Evolutionary conservation across 2,329 filamentous ascomycete species (phyloP).

Genomic region (Colletotrichum incanum): DNA sequence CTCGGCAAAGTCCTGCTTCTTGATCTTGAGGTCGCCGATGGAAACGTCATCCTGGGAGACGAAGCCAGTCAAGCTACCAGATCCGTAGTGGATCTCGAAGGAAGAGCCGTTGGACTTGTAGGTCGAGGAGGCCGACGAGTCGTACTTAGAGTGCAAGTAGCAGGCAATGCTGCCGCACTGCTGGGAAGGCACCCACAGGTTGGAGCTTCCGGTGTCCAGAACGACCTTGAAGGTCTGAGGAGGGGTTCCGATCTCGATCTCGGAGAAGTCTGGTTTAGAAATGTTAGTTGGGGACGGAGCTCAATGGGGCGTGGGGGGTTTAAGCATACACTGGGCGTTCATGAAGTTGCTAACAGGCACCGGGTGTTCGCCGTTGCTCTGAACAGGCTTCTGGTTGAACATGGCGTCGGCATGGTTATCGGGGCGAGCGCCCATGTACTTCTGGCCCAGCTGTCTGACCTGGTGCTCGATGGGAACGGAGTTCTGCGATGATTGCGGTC

Average conservation of each 20-base stretch:
- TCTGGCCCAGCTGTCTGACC: slow-evolving; percentile 88
- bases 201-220: slow-evolving; percentile 98
- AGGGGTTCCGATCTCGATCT: slow-evolving; percentile 92
- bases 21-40: slow-evolving; percentile 91
- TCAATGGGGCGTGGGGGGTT: neutral
- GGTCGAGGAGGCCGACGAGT: slow-evolving; percentile 88
- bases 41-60: slow-evolving; percentile 89
- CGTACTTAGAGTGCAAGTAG: slow-evolving; percentile 97
- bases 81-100: slow-evolving; percentile 96
- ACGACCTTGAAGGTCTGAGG: slow-evolving; percentile 98
- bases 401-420: slow-evolving; percentile 80
- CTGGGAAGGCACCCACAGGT: slow-evolving; percentile 96
- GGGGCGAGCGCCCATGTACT: slow-evolving; percentile 91
- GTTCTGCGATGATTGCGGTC: slow-evolving; percentile 66
- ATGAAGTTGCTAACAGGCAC: slow-evolving; percentile 97
- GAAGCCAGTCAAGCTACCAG: slow-evolving; percentile 92
- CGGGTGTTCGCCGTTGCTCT: slow-evolving; percentile 78
- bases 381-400: slow-evolving; percentile 82
- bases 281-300: neutral
- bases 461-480: slow-evolving; percentile 86
- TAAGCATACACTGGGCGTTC: slow-evolving; percentile 94
- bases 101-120: slow-evolving; percentile 94
- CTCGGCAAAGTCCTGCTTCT: slow-evolving; percentile 95
- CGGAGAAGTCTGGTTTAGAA: slow-evolving; percentile 86
- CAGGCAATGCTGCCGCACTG: slow-evolving; percentile 96